A percentile compares a stretch with the other conserved stretches of the same genome.
phyloP scores from a whole-genome alignment of 1,139 yeast species.

The Diutina mesorugosa region DNA sequence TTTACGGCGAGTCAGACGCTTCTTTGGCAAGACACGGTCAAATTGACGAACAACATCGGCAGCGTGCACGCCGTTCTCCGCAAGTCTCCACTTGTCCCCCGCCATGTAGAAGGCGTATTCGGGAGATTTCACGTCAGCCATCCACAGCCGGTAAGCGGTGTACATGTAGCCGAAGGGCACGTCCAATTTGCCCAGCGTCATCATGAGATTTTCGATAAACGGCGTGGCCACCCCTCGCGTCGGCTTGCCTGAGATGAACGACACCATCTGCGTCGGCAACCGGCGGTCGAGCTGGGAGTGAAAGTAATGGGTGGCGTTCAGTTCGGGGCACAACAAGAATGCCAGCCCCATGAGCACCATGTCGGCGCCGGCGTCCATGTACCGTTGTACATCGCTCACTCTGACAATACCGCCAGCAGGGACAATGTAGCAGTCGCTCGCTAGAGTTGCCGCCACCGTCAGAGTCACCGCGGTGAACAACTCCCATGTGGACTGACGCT shows the following conservation, averaged over 20 bases:
- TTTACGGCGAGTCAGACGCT: no score
- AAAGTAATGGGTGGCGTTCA: slow-evolving; percentile 12
- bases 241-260: slow-evolving; percentile 23
- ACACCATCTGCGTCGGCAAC: slow-evolving; percentile 19
- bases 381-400: slow-evolving; percentile 12
- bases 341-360: slow-evolving; percentile 37
- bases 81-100: slow-evolving; percentile 14
- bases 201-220: slow-evolving; percentile 11
- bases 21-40: background rate
- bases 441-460: background rate
- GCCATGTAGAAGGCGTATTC: slow-evolving; percentile 21
- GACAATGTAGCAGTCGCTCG: slow-evolving; percentile 14
- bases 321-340: slow-evolving; percentile 25
- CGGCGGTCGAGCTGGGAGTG: slow-evolving; percentile 1
- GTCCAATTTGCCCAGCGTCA: slow-evolving; percentile 7
- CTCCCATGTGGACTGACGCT: slow-evolving; percentile 19
- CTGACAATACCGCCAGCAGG: slow-evolving; percentile 35
- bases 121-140: slow-evolving; percentile 1
- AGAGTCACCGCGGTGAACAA: slow-evolving; percentile 15
- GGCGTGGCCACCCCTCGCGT: slow-evolving; percentile 25
- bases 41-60: background rate
- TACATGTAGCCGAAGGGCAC: slow-evolving; percentile 27
- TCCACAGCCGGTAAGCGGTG: slow-evolving; percentile 17
- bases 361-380: slow-evolving; percentile 24
- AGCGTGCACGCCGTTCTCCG: background rate